These are phyloP conservation scores for Ustilago sp. DNA, from an alignment of 1,284 basidiomycete species.

Conservation along the genomic window DNA sequence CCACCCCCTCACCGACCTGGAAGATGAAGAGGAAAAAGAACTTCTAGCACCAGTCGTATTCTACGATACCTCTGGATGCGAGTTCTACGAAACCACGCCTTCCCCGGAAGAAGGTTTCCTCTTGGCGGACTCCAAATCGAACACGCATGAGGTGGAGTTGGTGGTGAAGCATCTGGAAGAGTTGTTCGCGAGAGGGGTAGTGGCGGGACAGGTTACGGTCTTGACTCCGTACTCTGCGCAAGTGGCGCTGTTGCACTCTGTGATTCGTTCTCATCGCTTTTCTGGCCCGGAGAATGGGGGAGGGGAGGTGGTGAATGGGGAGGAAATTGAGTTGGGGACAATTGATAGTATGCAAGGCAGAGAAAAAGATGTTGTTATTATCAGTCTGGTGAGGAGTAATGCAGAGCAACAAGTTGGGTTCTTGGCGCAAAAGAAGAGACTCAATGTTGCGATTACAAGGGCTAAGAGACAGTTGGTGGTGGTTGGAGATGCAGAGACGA, in stretches of 20 bases:
- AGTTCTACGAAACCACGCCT: conserved; percentile 48
- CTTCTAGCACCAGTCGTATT: conserved; percentile 85
- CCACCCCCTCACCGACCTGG: conserved; percentile 72
- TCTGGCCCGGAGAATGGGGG: neutral
- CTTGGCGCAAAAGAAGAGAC: conserved; percentile 58
- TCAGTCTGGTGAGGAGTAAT: conserved; percentile 63
- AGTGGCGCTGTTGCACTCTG: conserved; percentile 73
- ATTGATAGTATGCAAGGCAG: conserved; percentile 67
- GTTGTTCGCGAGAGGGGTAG: conserved; percentile 80
- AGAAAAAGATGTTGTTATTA: conserved; percentile 65
- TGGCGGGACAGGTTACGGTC: conserved; percentile 82
- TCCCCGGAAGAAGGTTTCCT: conserved; percentile 23
- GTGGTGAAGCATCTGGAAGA: conserved; percentile 84
- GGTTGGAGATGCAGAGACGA: conserved; percentile 63
- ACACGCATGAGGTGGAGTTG: conserved; percentile 90
- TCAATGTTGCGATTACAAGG: conserved; percentile 68
- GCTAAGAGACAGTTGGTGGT: conserved; percentile 65
- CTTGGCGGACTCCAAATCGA: conserved; percentile 74
- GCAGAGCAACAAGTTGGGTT: conserved; percentile 61
- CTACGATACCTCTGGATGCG: conserved; percentile 77
- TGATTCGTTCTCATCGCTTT: conserved; percentile 16
- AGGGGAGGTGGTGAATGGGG: conserved; percentile 11
- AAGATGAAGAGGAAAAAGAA: conserved; percentile 73
- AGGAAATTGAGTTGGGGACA: conserved; percentile 60
- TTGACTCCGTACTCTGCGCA: conserved; percentile 81